Conservation (phyloP, 805 yeast species). For the Ogataea paraovalis region DNA sequence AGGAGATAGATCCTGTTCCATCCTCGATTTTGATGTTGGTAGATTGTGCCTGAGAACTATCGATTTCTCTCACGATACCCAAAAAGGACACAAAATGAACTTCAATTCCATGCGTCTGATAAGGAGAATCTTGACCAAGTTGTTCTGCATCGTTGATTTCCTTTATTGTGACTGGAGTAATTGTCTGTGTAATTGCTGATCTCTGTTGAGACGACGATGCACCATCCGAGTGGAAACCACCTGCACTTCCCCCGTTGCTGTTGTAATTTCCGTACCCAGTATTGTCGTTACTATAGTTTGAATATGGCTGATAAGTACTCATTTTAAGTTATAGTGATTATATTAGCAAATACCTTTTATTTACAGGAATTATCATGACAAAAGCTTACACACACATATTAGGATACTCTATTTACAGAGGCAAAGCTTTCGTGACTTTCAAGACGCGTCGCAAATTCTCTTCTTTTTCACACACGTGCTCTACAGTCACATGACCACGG, state of each 20-base stretch:
- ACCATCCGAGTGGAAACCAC: conserved; percentile 30
- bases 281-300: conserved; percentile 31
- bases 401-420: too few species aligned
- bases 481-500: neutral
- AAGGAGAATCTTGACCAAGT: conserved; percentile 65
- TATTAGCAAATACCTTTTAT: neutral
- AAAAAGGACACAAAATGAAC: conserved; percentile 61
- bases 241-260: conserved; percentile 18
- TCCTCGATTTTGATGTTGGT: conserved; percentile 64
- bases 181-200: conserved; percentile 29
- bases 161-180: conserved; percentile 71
- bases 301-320: conserved; percentile 36
- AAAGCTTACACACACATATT: too few species aligned
- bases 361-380: neutral
- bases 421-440: neutral
- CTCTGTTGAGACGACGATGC: conserved; percentile 20
- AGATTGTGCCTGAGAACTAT: conserved; percentile 51
- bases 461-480: neutral
- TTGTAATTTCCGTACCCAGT: conserved; percentile 35
- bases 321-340: conserved; percentile 3
- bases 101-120: conserved; percentile 53
- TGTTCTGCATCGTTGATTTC: conserved; percentile 62
- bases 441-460: neutral
- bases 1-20: conserved; percentile 66
- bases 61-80: conserved; percentile 65